Conservation (phyloP, 2,329 filamentous ascomycete species). For the Corinectria fuckeliana region DNA sequence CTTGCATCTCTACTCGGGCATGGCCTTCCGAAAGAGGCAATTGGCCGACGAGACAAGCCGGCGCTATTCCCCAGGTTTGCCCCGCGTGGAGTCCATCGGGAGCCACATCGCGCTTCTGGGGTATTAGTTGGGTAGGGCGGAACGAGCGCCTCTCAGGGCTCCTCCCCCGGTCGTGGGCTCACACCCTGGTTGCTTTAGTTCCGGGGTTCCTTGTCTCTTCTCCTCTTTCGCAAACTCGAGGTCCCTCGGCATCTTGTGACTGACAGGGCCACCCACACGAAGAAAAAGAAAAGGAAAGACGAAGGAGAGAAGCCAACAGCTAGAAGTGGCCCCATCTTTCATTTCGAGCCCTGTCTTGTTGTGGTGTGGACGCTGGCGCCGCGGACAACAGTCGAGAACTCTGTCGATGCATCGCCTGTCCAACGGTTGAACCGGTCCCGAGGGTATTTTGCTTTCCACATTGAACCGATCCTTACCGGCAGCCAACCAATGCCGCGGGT, state of each 20-base stretch:
- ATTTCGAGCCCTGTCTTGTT: constrained; percentile 9
- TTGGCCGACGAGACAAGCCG: constrained; percentile 28
- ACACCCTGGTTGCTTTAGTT: constrained; percentile 12
- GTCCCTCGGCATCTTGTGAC: constrained; percentile 41
- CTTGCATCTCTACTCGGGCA: constrained; percentile 37
- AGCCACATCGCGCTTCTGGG: constrained; percentile 4
- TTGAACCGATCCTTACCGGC: constrained; percentile 20
- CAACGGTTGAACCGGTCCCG: neutral
- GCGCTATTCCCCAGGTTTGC: constrained; percentile 40
- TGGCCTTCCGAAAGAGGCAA: constrained; percentile 36
- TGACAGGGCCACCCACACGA: constrained; percentile 30
- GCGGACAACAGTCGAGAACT: constrained; percentile 12
- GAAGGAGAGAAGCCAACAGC: neutral
- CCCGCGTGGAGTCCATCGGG: constrained; percentile 29
- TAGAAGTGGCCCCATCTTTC: constrained; percentile 8
- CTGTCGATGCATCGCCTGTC: neutral
- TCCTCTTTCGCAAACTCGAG: constrained; percentile 12
- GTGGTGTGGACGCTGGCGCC: neutral
- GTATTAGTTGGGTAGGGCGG: no score
- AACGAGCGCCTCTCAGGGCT: constrained; percentile 8
- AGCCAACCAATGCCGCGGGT: constrained; percentile 7
- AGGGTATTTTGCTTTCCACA: neutral
- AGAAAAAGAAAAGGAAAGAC: neutral
- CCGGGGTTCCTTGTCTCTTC: neutral
- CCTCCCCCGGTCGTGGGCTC: neutral